A percentile compares a stretch with the other conserved stretches of the same genome.
Evolutionary conservation across 768 basidiomycete species (phyloP).

Genomic region (Clathrus columnatus): DNA sequence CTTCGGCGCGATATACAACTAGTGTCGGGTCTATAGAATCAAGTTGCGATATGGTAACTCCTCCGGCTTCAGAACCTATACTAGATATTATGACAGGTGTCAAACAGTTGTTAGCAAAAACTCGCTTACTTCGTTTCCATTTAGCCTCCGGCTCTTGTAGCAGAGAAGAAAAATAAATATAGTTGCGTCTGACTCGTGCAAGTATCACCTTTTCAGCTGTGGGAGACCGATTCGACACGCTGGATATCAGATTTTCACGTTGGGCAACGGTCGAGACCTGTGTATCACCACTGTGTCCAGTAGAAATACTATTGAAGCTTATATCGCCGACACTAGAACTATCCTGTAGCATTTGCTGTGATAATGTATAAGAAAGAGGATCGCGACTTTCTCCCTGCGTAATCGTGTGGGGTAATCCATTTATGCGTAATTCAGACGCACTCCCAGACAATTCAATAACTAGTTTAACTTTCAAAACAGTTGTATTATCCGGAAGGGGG

Average conservation of each 20-base stretch:
- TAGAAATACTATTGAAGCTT: constrained; percentile 60
- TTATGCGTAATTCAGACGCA: constrained; percentile 72
- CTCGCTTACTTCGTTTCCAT: constrained; percentile 74
- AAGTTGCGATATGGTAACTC: constrained; percentile 90
- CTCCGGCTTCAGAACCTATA: constrained; percentile 72
- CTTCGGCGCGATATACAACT: constrained; percentile 93
- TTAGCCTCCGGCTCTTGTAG: constrained; percentile 97
- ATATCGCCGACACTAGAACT: constrained; percentile 56
- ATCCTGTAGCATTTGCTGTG: constrained; percentile 63
- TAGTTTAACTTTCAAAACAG: constrained; percentile 71
- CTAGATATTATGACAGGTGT: constrained; percentile 11
- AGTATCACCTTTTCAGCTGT: constrained; percentile 77
- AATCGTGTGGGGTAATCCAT: constrained; percentile 70
- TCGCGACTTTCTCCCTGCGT: constrained; percentile 60
- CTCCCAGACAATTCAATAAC: constrained; percentile 74
- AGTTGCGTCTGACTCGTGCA: constrained; percentile 81
- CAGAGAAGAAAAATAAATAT: constrained; percentile 96
- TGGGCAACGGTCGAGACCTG: constrained; percentile 6
- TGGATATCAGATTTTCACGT: constrained; percentile 12
- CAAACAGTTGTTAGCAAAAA: constrained; percentile 8
- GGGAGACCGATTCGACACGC: constrained; percentile 35
- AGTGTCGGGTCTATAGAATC: constrained; percentile 96
- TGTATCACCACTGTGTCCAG: constrained; percentile 26
- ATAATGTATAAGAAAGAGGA: constrained; percentile 47
- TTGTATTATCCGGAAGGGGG: constrained; percentile 59